Base-by-base conservation (phyloP, 768 basidiomycete genomes). In the Austroboletus festivus region DNA sequence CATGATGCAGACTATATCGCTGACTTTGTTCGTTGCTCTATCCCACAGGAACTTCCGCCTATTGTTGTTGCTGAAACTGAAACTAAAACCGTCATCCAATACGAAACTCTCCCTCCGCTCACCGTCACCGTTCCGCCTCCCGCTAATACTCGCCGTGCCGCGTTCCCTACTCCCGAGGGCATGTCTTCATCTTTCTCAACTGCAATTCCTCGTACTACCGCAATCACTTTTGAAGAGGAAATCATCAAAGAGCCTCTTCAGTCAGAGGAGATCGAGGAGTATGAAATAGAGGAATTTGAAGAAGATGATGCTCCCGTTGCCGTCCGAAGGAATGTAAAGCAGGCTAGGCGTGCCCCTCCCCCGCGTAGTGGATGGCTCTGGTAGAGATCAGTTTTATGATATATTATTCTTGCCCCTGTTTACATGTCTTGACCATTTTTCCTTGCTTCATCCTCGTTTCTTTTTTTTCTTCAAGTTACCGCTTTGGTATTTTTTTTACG, bases 61-160 rank as follows among this genome's bases (percentile, higher is more conserved):
- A 52, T 73, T 49, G 18, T 68, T 23, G 30, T 71, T 20, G 65
- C 77, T 56, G 79, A 81, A 71, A 74, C 79, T 40, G 74, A 80
- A 72, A 85, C 80, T 54, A 83, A 80, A 72, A 86, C 80, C 38
- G 70, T 84, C 46, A 71, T 85, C 52, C 73, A 78, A 66, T 69
- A 66, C 39, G 69, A 69, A 60, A 71, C 68, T n/a, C 71, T 59
- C 55, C 73, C 63, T 61, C 83, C 83, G 46, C 70, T 83, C 68
- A 82, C 82, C 54, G 77, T 85, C 59, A 80, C 80, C 44, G 78
- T 85, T 53, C 86, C 86, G 39, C 79, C 86, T 22, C 88, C 89
- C 53, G 83, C 87, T 60, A 86, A 81, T 62, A 89, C 87, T 43
- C 86, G 87, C 53, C 77, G 79, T 58, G 89, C 82, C 50, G 81